Evolutionary conservation across 257 asterid species (phyloP), one percentile per base, ranked within the genome.

Genomic region (Solanum boliviense): DNA sequence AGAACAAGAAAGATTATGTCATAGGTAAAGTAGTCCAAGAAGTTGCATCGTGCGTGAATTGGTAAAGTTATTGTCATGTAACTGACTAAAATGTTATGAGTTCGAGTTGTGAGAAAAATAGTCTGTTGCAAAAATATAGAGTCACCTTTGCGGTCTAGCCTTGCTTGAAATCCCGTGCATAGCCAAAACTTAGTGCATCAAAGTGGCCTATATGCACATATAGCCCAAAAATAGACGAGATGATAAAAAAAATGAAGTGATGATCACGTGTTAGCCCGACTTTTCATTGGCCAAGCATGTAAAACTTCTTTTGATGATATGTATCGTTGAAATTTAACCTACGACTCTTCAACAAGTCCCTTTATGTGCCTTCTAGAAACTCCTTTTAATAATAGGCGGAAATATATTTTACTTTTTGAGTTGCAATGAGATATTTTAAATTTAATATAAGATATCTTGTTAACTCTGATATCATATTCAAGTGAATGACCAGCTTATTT

Each of bases 51-150:
- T 10, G 8, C 0, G 29, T 0, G 32, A 62, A 25, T 0, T 25
- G 18, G 9, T 65, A 25, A 65, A 67, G 1, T 67, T n/a, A n/a
- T 65, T 67, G 8, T 25, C 9, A 67, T 25, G 32, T 25, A 4
- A 11, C 0, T 25, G 34, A 67, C 0, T 12, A 25, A 27, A 23
- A 10, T 0, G 0, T 25, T 7, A 5, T 0, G 1, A 2, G 20
- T 5, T 25, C 0, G 18, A 67, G 9, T 1, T 5, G 2, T 67
- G 5, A 25, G 4, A 67, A 25, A 25, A 12, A 11, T 25, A 25
- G 1, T 27, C 1, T n/a, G 2, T 67, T 67, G 0, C 5, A 67
- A 3, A 67, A 67, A 25, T 67, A 0, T 9, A 9, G 13, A n/a
- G 1, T 60, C 29, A 9, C 7, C 7, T 60, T 60, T 60, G 3